Evolutionary conservation across 2,329 filamentous ascomycete genomes (phyloP).

Genomic region (Monosporascus sp.): DNA sequence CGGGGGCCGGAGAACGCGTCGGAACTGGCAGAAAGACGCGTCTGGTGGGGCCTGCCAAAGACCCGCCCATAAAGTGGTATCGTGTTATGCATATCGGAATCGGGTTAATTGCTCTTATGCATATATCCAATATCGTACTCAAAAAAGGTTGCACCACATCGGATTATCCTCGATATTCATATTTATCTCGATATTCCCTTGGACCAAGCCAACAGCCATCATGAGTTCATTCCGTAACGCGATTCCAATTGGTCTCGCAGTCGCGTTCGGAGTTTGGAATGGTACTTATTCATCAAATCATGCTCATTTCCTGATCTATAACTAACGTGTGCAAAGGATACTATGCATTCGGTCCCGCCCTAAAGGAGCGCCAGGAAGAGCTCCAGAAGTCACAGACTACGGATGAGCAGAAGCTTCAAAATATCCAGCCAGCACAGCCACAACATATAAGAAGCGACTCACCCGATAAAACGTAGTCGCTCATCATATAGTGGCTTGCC

Average conservation of each 20-base stretch:
- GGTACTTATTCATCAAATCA: slow-evolving; percentile 16
- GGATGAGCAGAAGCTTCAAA: background rate
- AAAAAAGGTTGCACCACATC: background rate
- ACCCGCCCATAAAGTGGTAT: background rate
- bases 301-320: background rate
- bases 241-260: slow-evolving; percentile 23
- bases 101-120: background rate
- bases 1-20: slow-evolving; percentile 1
- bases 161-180: background rate
- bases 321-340: background rate
- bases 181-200: background rate
- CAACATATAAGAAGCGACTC: background rate
- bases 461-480: background rate
- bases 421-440: background rate
- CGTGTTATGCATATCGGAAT: background rate
- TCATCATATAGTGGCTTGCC: too few relatives aligned
- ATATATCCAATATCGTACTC: background rate
- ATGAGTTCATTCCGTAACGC: slow-evolving; percentile 22
- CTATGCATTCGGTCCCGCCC: slow-evolving; percentile 4
- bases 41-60: background rate
- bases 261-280: slow-evolving; percentile 26
- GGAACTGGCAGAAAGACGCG: slow-evolving; percentile 10
- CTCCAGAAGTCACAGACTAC: background rate
- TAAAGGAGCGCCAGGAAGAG: background rate
- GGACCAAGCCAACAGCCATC: background rate